Base-by-base conservation (phyloP, 768 basidiomycete species). In the Cystobasidium tubakii region DNA sequence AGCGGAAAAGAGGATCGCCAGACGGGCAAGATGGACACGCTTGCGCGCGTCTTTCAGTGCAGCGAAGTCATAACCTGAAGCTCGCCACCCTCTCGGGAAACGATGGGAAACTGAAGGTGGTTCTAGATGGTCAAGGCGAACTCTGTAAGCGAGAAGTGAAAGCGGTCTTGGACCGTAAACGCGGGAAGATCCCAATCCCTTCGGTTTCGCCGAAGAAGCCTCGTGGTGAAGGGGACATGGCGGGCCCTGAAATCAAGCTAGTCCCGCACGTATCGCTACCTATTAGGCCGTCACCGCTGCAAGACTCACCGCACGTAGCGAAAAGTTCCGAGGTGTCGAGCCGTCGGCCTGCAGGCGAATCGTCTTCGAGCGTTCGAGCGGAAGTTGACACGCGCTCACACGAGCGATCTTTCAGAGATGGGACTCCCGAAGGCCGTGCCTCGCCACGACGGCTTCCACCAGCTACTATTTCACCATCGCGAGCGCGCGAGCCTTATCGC, bases 1-100 rank as follows among this genome's bases (percentile, higher is more conserved):
- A 12, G 13, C 12, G 57, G 39, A 70, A 57, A 42, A 55, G 57
- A 55, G 75, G 19, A 4, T 53, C 69, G 2, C 17, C 67, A 23
- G 50, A 42, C 9, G 25, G 63, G 44, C 74, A 83, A 44, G 62
- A 73, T 29, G 69, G 69, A 12, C 53, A 71, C 31, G 6, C 6
- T 15, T 57, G 50, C 21, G 69, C 69, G 4, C 21, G 4, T 27
- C n/a, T 25, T 27, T 54, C 69, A 1, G 25, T 71, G 21, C n/a
- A 55, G 21, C 29, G 44, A 9, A 55, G 53, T 36, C 50, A 71
- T 29, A 36, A 29, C 55, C 13, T 31, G 21, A 55, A 43, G n/a
- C 7, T 36, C 7, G 2, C 39, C 1, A 33, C 55, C 15, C 69
- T 71, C 19, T 10, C 69, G 7, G 55, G 54, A 9, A 31, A 21